These are phyloP conservation scores for Stereum hirsutum DNA, from an alignment of 1,284 basidiomycete species.

Conservation along the genomic window DNA sequence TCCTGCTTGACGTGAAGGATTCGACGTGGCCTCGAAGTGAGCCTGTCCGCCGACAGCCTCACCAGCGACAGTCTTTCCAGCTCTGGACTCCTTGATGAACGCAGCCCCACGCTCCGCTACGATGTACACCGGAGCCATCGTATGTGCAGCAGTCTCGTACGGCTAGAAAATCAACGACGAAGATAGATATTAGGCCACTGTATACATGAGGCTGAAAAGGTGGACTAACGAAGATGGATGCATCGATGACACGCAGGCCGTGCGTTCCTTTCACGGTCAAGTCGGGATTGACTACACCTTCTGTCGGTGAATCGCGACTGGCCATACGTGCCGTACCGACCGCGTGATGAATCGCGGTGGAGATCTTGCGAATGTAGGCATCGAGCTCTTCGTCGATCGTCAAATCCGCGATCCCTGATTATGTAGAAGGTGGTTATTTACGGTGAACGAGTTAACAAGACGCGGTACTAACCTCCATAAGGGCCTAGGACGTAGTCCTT, in stretches of 20 bases:
- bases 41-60: too few relatives aligned
- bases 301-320: background rate
- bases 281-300: constrained; percentile 16
- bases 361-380: background rate
- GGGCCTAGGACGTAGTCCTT: constrained; percentile 4
- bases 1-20: too few relatives aligned
- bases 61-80: too few relatives aligned
- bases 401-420: background rate
- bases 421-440: too few relatives aligned
- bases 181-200: background rate
- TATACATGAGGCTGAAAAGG: background rate
- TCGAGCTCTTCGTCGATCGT: constrained; percentile 8
- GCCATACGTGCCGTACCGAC: constrained; percentile 17
- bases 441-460: too few relatives aligned
- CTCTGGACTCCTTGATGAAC: background rate
- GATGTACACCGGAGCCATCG: background rate
- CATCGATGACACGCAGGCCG: constrained; percentile 18
- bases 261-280: constrained; percentile 16
- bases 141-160: background rate
- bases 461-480: background rate
- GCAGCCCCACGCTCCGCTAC: background rate
- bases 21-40: too few relatives aligned
- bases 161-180: background rate
- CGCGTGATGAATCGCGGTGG: constrained; percentile 13
- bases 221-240: constrained; percentile 16